These are phyloP conservation scores for Penicillium pancosmium DNA, from an alignment of 495 filamentous ascomycete species.

Conservation along the genomic window DNA sequence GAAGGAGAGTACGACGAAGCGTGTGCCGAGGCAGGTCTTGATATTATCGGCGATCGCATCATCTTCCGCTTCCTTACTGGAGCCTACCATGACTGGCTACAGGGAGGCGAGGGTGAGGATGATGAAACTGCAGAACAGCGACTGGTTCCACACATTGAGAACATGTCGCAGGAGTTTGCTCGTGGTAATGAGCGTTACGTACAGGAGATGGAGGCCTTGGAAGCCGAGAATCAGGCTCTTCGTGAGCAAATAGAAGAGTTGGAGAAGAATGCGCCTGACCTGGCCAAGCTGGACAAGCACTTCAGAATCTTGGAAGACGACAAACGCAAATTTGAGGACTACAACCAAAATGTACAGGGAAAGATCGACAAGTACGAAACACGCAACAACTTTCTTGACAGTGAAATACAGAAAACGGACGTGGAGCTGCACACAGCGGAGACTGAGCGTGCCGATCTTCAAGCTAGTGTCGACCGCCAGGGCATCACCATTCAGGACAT, in stretches of 20 bases:
- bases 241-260: slow-evolving; percentile 85
- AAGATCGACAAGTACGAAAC: slow-evolving; percentile 82
- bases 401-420: slow-evolving; percentile 77
- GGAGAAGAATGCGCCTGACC: slow-evolving; percentile 78
- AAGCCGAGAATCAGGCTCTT: slow-evolving; percentile 77
- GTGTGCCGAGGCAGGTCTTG: slow-evolving; percentile 81
- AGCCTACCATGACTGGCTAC: slow-evolving; percentile 92
- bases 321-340: slow-evolving; percentile 87
- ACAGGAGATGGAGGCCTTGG: slow-evolving; percentile 78
- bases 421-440: slow-evolving; percentile 77
- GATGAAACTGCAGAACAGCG: slow-evolving; percentile 77
- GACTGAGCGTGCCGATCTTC: slow-evolving; percentile 74
- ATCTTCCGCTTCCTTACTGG: slow-evolving; percentile 87
- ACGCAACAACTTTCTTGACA: slow-evolving; percentile 73
- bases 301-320: slow-evolving; percentile 90
- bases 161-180: slow-evolving; percentile 90
- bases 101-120: slow-evolving; percentile 73
- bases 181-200: slow-evolving; percentile 75
- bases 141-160: slow-evolving; percentile 79
- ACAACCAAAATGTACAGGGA: slow-evolving; percentile 76
- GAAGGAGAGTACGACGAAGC: slow-evolving; percentile 82
- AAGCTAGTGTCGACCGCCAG: slow-evolving; percentile 83
- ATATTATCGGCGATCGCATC: slow-evolving; percentile 85
- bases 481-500: slow-evolving; percentile 96
- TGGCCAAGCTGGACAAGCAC: slow-evolving; percentile 78